phyloP scores from a whole-genome alignment of 2,329 filamentous ascomycete genomes.

The Aspergillus thermomutatus region DNA sequence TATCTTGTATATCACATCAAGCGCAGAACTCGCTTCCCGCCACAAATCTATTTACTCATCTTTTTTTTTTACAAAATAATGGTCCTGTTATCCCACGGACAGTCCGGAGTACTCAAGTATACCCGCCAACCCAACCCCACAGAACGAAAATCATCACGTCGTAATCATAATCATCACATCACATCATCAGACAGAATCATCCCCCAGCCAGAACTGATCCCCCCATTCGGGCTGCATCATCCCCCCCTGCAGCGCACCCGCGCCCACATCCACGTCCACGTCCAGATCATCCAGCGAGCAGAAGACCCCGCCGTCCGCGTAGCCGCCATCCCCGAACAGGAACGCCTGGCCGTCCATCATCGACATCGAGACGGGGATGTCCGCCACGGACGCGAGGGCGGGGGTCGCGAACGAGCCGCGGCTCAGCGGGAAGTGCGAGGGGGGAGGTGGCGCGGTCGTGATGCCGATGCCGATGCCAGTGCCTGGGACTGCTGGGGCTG shows the following conservation, averaged over 20 bases:
- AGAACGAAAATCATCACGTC: too few relatives aligned
- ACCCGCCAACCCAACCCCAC: too few relatives aligned
- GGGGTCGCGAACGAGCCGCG: not conserved
- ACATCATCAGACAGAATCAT: slow-evolving; percentile 14
- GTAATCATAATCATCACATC: too few relatives aligned
- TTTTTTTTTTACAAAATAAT: too few relatives aligned
- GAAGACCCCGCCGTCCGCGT: not conserved
- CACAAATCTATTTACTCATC: too few relatives aligned
- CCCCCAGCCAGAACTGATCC: slow-evolving; percentile 3
- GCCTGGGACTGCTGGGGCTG: not conserved
- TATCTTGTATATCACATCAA: too few relatives aligned
- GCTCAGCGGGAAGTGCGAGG: slow-evolving; percentile 2
- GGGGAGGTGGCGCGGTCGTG: not conserved
- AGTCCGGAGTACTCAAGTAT: too few relatives aligned
- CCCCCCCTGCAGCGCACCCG: not conserved
- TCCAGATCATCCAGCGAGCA: slow-evolving; percentile 6
- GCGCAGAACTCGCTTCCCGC: too few relatives aligned
- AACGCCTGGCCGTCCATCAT: not conserved
- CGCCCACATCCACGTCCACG: not conserved
- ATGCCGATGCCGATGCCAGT: not conserved
- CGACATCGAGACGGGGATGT: not conserved
- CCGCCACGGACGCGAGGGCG: not conserved
- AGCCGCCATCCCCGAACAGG: slow-evolving; percentile 1
- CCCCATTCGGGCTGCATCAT: slow-evolving; percentile 7
- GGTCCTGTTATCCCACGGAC: not conserved